Base-by-base conservation (phyloP, 2,329 filamentous ascomycete genomes). In the Sporothrix phasma region DNA sequence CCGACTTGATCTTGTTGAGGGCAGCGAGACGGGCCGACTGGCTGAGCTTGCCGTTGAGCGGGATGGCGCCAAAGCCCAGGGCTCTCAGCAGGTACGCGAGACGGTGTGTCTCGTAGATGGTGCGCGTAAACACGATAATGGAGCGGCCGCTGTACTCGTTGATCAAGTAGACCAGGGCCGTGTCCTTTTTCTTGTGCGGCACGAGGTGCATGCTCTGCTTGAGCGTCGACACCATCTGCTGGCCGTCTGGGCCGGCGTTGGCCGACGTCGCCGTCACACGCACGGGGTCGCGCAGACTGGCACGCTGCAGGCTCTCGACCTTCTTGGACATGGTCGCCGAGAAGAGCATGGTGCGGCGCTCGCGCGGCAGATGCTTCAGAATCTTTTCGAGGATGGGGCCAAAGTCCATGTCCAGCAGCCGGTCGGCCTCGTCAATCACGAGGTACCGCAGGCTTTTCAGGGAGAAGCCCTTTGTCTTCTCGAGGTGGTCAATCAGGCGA, bases 391-490 rank as follows among this genome's bases (percentile, higher is more conserved):
- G 53, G 8, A 66, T 51, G 7, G 66, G 66, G 1, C 69, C 69
- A 63, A 70, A 70, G 62, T 70, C 69, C 65, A 70, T 67, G 64
- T 99, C 94, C 1, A 97, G 83, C 10, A 97, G 81, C 65, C 92
- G 82, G 74, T 97, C 93, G 26, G 93, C 93, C 77, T 97, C 93
- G 72, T 97, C 93, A 84, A 97, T 92, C 67, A 97, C 92, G 3
- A 97, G 80, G 72, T 93, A 96, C 72, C 92, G 92, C 43, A 97
- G 79, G 34, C 88, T 84, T 46, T 62, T 59, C 58, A 97, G 78
- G 1, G 88, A 92, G 76, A 99, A 97, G 11, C 94, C 93, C 75
- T 96, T 97, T 2, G 94, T 99, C 76, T 96, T 96, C 74, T 97
- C 92, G 8, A 97, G 79, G 70, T 99, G 94, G 71, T 97, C 94